Conservation (phyloP, 768 basidiomycete species). For the Leccinum ochraceum region DNA sequence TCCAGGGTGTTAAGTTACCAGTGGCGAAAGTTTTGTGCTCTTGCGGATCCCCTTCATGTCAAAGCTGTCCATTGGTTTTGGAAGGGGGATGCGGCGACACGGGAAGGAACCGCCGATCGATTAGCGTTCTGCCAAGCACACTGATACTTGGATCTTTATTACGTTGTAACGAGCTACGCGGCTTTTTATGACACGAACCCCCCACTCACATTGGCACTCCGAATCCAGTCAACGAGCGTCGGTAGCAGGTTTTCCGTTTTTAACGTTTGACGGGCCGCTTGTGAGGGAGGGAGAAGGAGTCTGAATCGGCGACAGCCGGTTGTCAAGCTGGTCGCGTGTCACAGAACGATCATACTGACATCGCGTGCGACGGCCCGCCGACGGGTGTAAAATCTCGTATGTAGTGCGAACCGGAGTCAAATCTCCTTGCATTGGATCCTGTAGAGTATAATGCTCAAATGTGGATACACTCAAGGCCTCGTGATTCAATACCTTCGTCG, state of each 20-base stretch:
- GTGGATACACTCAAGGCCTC: not conserved
- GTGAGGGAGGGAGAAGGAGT: not conserved
- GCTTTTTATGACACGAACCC: not conserved
- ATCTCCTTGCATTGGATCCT: not conserved
- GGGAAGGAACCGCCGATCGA: not conserved
- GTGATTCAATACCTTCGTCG: not conserved
- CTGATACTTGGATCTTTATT: not conserved
- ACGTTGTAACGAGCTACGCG: slow-evolving; percentile 6
- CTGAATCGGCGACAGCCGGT: slow-evolving; percentile 4
- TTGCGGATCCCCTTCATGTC: not conserved
- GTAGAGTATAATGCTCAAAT: not conserved
- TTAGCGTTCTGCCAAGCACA: not conserved
- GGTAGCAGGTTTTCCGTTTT: not conserved
- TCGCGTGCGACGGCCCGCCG: not conserved
- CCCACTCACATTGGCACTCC: slow-evolving; percentile 5
- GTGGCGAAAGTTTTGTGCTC: not conserved
- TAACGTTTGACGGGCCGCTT: slow-evolving; percentile 10
- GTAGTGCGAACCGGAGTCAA: not conserved
- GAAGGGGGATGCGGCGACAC: not conserved
- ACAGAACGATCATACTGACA: not conserved
- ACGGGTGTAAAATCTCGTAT: not conserved
- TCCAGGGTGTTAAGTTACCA: not conserved
- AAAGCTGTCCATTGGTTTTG: not conserved
- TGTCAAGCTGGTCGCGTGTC: slow-evolving; percentile 7
- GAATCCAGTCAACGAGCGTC: not conserved